phyloP scores from a whole-genome alignment of 148 eudicot genomes.

The Polygonum aviculare region DNA sequence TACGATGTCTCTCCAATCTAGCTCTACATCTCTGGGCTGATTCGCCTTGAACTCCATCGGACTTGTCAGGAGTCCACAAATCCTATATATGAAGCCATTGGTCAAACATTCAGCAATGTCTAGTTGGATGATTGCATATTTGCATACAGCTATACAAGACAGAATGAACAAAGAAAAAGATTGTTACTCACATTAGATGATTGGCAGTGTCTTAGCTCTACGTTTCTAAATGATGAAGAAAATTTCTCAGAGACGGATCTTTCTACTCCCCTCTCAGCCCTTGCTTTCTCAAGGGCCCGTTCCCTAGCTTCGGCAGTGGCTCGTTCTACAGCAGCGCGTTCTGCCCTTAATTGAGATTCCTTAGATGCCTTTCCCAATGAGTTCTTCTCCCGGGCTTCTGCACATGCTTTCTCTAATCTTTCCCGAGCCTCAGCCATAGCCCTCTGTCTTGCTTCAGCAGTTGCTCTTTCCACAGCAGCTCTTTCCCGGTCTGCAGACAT shows the following conservation, averaged over 20 bases:
- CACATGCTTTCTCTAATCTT: conserved; percentile 71
- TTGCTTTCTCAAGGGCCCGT: conserved; percentile 59
- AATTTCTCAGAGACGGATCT: conserved; percentile 57
- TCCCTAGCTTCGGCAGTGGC: conserved; percentile 76
- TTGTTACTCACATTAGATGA: conserved; percentile 55
- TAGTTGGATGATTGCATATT: not conserved
- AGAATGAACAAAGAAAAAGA: not conserved
- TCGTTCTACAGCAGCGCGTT: conserved; percentile 90
- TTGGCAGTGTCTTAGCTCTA: conserved; percentile 55
- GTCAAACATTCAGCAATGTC: not conserved
- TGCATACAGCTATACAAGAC: not conserved
- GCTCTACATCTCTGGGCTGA: conserved; percentile 89
- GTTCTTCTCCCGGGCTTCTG: conserved; percentile 55
- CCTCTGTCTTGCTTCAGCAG: conserved; percentile 69
- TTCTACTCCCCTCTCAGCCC: conserved; percentile 54
- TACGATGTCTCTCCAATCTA: conserved; percentile 88
- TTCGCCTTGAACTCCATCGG: conserved; percentile 60
- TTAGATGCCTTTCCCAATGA: conserved; percentile 31
- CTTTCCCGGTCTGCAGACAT: conserved; percentile 64
- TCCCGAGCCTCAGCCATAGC: conserved; percentile 77
- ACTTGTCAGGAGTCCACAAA: conserved; percentile 29
- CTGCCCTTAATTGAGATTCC: conserved; percentile 71
- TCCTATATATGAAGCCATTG: conserved; percentile 15
- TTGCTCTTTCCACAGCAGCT: conserved; percentile 64
- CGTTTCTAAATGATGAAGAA: conserved; percentile 31